Evolutionary conservation across 2,329 filamentous ascomycete species (phyloP).

Genomic region (Colletotrichum godetiae): DNA sequence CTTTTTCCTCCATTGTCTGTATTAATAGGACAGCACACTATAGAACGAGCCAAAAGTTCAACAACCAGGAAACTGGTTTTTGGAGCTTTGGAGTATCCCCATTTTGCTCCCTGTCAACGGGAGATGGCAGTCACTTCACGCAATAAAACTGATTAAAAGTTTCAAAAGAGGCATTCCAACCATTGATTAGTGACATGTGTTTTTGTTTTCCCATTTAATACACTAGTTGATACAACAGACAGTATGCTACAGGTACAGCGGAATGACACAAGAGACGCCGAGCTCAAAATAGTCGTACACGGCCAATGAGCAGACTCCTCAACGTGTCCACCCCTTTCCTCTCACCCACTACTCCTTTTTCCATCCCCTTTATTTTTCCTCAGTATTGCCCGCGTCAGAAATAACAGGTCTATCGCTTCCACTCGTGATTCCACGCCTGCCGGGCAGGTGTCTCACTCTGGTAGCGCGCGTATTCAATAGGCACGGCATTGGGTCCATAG

Average conservation of each 20-base stretch:
- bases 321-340: neutral
- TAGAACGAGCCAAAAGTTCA: conserved; percentile 38
- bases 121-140: conserved; percentile 15
- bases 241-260: neutral
- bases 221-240: neutral
- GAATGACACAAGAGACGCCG: neutral
- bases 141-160: neutral
- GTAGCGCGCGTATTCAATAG: conserved; percentile 89
- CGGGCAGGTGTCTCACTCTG: conserved; percentile 85
- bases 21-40: conserved; percentile 44
- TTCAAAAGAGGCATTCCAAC: neutral
- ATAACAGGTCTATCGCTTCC: conserved; percentile 70
- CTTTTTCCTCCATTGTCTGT: conserved; percentile 39
- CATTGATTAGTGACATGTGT: neutral
- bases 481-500: conserved; percentile 77
- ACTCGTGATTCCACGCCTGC: conserved; percentile 92
- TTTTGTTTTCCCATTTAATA: neutral
- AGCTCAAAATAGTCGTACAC: conserved; percentile 6
- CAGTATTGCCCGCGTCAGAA: too few relatives aligned
- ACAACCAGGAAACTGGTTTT: conserved; percentile 14
- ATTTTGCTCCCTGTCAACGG: neutral
- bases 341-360: neutral
- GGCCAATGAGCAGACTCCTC: neutral
- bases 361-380: neutral
- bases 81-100: neutral